phyloP scores from a whole-genome alignment of 2,329 filamentous ascomycete species.

The Cladophialophora exuberans region DNA sequence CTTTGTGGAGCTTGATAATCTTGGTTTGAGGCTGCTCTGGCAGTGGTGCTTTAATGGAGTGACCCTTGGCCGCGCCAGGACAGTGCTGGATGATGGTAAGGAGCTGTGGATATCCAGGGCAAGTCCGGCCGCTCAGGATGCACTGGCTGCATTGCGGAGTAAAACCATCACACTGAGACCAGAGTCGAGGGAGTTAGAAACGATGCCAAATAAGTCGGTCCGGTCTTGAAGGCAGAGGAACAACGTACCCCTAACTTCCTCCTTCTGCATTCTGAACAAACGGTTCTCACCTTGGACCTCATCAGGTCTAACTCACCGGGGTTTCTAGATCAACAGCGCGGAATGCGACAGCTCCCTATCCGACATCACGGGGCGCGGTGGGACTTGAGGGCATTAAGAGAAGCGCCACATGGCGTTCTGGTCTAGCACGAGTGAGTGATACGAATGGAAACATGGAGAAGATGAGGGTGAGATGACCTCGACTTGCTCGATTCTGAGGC shows the following conservation, averaged over 20 bases:
- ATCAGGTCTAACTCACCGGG: too few species aligned
- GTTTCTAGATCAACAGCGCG: too few species aligned
- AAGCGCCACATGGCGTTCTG: too few species aligned
- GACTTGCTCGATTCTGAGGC: background rate
- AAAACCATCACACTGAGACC: background rate
- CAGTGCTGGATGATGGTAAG: background rate
- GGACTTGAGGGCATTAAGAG: too few species aligned
- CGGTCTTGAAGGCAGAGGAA: background rate
- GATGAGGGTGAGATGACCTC: too few species aligned
- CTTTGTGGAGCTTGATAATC: too few species aligned
- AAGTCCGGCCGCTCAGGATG: background rate
- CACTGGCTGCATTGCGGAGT: background rate
- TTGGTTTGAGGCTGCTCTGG: too few species aligned
- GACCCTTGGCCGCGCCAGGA: background rate
- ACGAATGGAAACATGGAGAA: too few species aligned
- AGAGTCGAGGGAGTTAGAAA: background rate
- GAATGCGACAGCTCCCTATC: too few species aligned
- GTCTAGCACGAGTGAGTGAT: too few species aligned
- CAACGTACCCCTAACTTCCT: background rate
- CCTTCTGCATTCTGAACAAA: background rate
- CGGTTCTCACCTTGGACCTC: background rate
- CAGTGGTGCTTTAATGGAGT: too few species aligned
- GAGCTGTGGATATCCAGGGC: background rate
- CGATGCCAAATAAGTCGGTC: background rate
- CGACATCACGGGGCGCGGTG: too few species aligned